These are phyloP conservation scores for Adansonia digitata DNA, from an alignment of 345 rosid genomes.

Conservation along the genomic window DNA sequence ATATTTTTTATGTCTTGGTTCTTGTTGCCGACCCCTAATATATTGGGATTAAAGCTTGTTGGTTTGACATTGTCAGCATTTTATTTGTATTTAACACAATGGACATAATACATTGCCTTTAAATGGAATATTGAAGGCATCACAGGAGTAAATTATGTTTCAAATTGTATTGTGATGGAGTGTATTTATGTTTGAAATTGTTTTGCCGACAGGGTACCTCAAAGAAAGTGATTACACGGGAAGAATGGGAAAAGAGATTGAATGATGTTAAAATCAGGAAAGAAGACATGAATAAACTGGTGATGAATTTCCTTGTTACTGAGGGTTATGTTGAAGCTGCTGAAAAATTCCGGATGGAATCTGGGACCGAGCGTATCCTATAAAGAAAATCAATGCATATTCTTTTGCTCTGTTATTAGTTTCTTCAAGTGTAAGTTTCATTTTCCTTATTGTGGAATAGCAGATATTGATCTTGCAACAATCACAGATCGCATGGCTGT, in stretches of 20 bases:
- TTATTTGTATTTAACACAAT: background rate
- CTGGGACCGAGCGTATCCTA: slow-evolving; percentile 95
- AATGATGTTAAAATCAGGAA: slow-evolving; percentile 80
- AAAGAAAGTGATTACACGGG: slow-evolving; percentile 68
- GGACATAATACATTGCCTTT: background rate
- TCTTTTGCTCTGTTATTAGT: background rate
- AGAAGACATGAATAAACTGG: slow-evolving; percentile 93
- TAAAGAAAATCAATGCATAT: background rate
- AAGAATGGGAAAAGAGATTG: slow-evolving; percentile 93
- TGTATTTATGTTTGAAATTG: slow-evolving; percentile 3
- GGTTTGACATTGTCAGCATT: background rate
- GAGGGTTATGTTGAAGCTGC: slow-evolving; percentile 98
- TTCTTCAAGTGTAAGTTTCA: background rate
- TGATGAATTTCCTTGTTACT: slow-evolving; percentile 96
- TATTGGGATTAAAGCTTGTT: too few relatives aligned
- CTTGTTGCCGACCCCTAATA: too few relatives aligned
- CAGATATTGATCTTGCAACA: slow-evolving; percentile 92
- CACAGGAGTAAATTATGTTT: background rate
- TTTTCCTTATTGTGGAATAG: slow-evolving; percentile 57
- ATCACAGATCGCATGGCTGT: slow-evolving; percentile 95
- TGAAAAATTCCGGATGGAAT: slow-evolving; percentile 80
- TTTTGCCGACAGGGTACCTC: slow-evolving; percentile 43
- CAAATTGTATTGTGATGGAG: too few relatives aligned
- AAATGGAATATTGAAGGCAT: background rate
- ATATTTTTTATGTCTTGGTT: too few relatives aligned